Evolutionary conservation across 768 basidiomycete species (phyloP).

Genomic region (Tubosaeta sp.): DNA sequence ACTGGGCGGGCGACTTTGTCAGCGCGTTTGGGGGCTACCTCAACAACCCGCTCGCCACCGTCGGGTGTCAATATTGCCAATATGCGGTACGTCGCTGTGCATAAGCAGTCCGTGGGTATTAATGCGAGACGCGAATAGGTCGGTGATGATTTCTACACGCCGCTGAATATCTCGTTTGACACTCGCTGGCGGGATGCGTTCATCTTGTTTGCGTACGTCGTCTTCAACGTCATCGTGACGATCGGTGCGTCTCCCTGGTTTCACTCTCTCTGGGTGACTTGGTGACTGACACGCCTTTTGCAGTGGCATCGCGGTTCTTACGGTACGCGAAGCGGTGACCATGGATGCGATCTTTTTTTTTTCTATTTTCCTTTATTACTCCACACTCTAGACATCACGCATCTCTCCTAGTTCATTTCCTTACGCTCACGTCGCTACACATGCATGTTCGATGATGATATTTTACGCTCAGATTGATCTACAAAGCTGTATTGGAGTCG

Average conservation of each 20-base stretch:
- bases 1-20: constrained; percentile 72
- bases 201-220: constrained; percentile 60
- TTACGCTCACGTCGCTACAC: background rate
- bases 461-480: background rate
- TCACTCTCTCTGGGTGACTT: background rate
- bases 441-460: background rate
- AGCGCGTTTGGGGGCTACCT: constrained; percentile 66
- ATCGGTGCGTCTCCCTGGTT: constrained; percentile 35
- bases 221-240: constrained; percentile 67
- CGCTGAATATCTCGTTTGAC: constrained; percentile 61
- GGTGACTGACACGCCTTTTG: background rate
- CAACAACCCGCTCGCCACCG: constrained; percentile 56
- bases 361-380: background rate
- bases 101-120: background rate
- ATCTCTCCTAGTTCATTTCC: background rate
- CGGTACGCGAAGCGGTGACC: constrained; percentile 60
- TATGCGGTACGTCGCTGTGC: constrained; percentile 35
- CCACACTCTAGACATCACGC: background rate
- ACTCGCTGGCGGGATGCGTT: constrained; percentile 67
- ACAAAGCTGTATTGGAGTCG: background rate
- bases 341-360: background rate
- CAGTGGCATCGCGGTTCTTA: constrained; percentile 66
- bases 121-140: constrained; percentile 23
- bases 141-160: constrained; percentile 68
- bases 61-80: constrained; percentile 69